A percentile compares a stretch with the other conserved stretches of the same genome.
Conservation (phyloP, 208 protist genomes). For the Histomonas meleagridis region DNA sequence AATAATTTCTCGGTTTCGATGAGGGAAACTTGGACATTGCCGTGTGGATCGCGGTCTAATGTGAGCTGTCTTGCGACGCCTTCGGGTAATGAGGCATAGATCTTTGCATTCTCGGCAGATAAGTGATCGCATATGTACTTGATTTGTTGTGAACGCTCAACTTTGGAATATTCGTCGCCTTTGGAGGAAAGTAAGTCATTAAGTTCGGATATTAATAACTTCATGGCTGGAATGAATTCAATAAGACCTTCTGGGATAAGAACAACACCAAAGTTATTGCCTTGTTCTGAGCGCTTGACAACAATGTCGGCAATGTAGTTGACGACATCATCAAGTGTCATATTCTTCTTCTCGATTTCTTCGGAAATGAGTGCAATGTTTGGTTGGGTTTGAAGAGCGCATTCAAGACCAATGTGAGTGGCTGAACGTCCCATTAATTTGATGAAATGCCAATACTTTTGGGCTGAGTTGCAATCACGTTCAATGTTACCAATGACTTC, state of each 20-base stretch:
- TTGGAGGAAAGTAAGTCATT: neutral
- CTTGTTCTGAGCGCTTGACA: conserved; percentile 38
- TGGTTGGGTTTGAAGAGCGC: conserved; percentile 52
- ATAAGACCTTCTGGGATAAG: conserved; percentile 60
- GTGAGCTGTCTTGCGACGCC: conserved; percentile 47
- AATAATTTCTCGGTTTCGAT: conserved; percentile 59
- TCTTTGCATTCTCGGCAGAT: neutral
- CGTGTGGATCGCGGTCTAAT: conserved; percentile 47
- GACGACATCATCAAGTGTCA: conserved; percentile 49
- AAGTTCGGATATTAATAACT: neutral
- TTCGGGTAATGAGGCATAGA: conserved; percentile 46
- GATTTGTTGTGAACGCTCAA: neutral
- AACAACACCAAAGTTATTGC: conserved; percentile 56
- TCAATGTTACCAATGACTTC: conserved; percentile 57
- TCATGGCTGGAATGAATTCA: conserved; percentile 53
- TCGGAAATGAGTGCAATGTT: conserved; percentile 54
- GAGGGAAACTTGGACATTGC: conserved; percentile 54
- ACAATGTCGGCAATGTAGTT: conserved; percentile 51
- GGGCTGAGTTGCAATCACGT: conserved; percentile 48
- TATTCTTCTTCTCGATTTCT: conserved; percentile 51
- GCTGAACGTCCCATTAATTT: conserved; percentile 58
- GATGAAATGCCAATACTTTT: conserved; percentile 60
- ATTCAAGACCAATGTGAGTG: conserved; percentile 60
- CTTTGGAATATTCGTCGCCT: neutral
- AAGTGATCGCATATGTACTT: conserved; percentile 31